Percentiles rank a stretch among this genome's conserved stretches.
phyloP scores from a whole-genome alignment of 2,329 filamentous ascomycete species.

The Cordyceps militaris region DNA sequence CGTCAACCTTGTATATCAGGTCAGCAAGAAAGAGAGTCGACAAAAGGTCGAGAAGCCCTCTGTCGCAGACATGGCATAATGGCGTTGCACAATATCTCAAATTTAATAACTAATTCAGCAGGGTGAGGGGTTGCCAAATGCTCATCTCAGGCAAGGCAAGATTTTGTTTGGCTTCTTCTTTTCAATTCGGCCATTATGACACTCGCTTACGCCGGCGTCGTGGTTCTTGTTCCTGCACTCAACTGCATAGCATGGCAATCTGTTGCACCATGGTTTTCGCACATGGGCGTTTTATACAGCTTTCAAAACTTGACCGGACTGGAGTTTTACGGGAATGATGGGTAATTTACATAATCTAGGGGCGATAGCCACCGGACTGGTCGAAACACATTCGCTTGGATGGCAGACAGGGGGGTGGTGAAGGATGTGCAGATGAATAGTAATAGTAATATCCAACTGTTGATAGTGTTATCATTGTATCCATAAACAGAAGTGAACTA shows the following conservation, averaged over 20 bases:
- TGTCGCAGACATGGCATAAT: slow-evolving; percentile 39
- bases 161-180: too few species aligned
- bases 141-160: background rate
- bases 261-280: background rate
- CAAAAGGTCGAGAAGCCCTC: slow-evolving; percentile 40
- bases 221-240: background rate
- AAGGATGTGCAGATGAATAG: background rate
- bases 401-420: background rate
- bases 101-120: slow-evolving; percentile 1
- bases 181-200: background rate
- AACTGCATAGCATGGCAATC: background rate
- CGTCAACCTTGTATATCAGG: slow-evolving; percentile 60
- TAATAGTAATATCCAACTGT: background rate
- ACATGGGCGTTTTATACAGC: background rate
- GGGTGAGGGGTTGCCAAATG: too few species aligned
- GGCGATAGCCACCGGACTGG: background rate
- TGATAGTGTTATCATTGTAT: background rate
- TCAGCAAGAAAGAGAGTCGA: slow-evolving; percentile 61
- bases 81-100: background rate
- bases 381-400: background rate
- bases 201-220: background rate
- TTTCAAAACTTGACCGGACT: background rate
- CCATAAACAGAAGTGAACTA: background rate
- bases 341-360: background rate
- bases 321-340: background rate